Conservation (phyloP, 2,329 filamentous ascomycete species). For the Trematosphaeria pertusa region DNA sequence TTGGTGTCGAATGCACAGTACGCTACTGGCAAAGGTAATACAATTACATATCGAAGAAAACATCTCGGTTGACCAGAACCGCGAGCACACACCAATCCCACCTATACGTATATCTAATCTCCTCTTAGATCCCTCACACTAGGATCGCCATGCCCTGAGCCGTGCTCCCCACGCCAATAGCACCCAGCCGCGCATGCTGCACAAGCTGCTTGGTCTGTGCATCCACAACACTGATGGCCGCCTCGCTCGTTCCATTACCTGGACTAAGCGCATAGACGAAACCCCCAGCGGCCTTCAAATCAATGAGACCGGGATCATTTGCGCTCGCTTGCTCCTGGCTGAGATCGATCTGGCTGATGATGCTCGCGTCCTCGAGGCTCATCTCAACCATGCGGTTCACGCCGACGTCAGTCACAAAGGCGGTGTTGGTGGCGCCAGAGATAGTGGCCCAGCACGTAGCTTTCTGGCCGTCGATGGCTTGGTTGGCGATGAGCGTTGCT, state of each 20-base stretch:
- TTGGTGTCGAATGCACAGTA: too few species aligned
- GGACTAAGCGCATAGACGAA: slow-evolving; percentile 66
- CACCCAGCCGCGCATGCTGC: slow-evolving; percentile 47
- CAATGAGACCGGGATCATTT: slow-evolving; percentile 61
- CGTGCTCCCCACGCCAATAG: slow-evolving; percentile 33
- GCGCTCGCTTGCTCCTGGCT: slow-evolving; percentile 39
- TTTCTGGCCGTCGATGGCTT: slow-evolving; percentile 57
- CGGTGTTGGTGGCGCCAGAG: slow-evolving; percentile 56
- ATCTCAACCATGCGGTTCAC: slow-evolving; percentile 65
- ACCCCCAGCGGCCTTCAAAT: slow-evolving; percentile 59
- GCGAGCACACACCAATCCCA: too few species aligned
- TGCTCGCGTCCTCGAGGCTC: slow-evolving; percentile 55
- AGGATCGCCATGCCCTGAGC: slow-evolving; percentile 47
- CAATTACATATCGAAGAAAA: too few species aligned
- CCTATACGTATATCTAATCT: too few species aligned
- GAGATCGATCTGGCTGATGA: slow-evolving; percentile 53
- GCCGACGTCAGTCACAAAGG: slow-evolving; percentile 65
- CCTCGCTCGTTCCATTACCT: slow-evolving; percentile 54
- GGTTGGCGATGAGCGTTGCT: slow-evolving; percentile 45
- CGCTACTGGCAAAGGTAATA: too few species aligned
- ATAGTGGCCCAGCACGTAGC: slow-evolving; percentile 67
- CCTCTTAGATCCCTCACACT: too few species aligned
- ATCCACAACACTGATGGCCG: slow-evolving; percentile 52
- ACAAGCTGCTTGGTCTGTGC: slow-evolving; percentile 39
- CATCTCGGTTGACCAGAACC: too few species aligned